A percentile compares a stretch with the other conserved stretches of the same genome.
These are phyloP conservation scores for Geranium rotundifolium DNA, from an alignment of 345 rosid genomes.

Conservation along the genomic window DNA sequence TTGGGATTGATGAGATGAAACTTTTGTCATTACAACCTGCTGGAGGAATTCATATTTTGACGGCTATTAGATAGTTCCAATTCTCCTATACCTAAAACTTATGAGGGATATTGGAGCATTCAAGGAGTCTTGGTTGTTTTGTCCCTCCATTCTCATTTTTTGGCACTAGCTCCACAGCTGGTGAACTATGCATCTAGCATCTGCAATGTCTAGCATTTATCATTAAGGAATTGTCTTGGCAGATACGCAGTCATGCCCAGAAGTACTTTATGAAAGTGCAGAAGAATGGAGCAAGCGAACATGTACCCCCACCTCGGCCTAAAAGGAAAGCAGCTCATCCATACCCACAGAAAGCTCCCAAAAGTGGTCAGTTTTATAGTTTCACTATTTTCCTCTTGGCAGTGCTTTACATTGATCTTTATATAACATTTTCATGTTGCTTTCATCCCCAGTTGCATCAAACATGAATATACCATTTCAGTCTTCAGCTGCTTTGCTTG, in stretches of 20 bases:
- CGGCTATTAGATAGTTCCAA: neutral
- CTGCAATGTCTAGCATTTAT: neutral
- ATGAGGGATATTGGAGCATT: neutral
- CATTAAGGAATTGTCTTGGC: slow-evolving; percentile 8
- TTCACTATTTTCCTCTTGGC: neutral
- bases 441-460: slow-evolving; percentile 35
- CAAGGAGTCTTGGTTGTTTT: too few species aligned
- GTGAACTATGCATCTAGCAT: too few species aligned
- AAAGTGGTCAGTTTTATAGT: slow-evolving; percentile 29
- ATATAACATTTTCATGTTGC: neutral
- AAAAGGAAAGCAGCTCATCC: slow-evolving; percentile 92
- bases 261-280: slow-evolving; percentile 87
- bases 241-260: slow-evolving; percentile 97
- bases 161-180: too few species aligned
- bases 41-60: neutral
- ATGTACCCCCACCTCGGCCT: slow-evolving; percentile 92
- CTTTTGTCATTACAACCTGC: too few species aligned
- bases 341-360: slow-evolving; percentile 85
- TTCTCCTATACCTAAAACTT: neutral
- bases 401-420: neutral
- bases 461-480: slow-evolving; percentile 34
- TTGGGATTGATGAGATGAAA: too few species aligned
- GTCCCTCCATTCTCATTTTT: too few species aligned
- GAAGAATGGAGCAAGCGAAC: slow-evolving; percentile 77
- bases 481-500: slow-evolving; percentile 37